Conservation (phyloP, 2,329 filamentous ascomycete genomes). For the Penicillium sp. region DNA sequence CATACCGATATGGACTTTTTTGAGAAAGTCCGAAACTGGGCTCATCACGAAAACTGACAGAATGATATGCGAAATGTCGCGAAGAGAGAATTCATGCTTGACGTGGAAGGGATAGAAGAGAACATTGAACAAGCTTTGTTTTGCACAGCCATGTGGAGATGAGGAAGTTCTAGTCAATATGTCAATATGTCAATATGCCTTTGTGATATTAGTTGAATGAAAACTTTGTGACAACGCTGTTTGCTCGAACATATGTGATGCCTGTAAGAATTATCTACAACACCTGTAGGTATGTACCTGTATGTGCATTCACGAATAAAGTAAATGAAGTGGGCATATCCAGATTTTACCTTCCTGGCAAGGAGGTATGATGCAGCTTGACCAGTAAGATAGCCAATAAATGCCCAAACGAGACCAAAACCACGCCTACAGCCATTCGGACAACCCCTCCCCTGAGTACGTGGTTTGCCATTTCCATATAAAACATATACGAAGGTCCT, state of each 20-base stretch:
- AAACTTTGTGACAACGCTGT: not conserved
- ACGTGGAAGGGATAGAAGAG: not conserved
- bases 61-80: not conserved
- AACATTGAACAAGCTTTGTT: not conserved
- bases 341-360: not conserved
- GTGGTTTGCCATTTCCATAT: not conserved
- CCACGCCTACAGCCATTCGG: not conserved
- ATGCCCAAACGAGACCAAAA: not conserved
- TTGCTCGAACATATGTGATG: not conserved
- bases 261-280: not conserved
- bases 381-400: not conserved
- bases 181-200: not conserved
- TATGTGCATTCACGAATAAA: not conserved
- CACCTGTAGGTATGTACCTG: not conserved
- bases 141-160: not conserved
- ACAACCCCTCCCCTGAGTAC: not conserved
- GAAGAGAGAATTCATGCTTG: not conserved
- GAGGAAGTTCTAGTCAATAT: not conserved
- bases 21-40: not conserved
- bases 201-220: not conserved
- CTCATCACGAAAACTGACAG: not conserved
- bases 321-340: not conserved
- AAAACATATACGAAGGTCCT: not conserved
- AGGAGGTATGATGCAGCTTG: too few species aligned
- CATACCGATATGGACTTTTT: not conserved